These are phyloP conservation scores for Solanum aculeatissimum DNA, from an alignment of 305 asterid species.

Conservation along the genomic window DNA sequence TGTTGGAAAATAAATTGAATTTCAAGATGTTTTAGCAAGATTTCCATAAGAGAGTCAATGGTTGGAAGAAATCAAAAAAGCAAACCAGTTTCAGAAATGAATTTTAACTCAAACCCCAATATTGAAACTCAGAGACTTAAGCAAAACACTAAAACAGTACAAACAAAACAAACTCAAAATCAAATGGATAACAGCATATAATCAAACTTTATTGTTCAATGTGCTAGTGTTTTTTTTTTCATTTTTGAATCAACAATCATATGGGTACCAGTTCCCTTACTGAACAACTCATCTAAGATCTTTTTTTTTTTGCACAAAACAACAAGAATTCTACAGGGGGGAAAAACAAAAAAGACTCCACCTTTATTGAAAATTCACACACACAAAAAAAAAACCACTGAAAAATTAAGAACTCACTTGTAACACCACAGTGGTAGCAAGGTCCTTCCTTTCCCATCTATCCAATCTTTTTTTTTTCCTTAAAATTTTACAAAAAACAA, in stretches of 20 bases:
- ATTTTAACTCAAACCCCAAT: not conserved
- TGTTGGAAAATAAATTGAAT: not conserved
- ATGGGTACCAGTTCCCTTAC: conserved; percentile 10
- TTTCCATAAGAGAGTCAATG: not conserved
- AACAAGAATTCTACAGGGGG: not conserved
- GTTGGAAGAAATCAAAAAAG: not conserved
- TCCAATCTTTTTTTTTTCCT: conserved; percentile 13
- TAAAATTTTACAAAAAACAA: not conserved
- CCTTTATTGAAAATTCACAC: conserved; percentile 4
- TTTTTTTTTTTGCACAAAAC: not conserved
- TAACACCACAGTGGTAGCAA: conserved; percentile 99
- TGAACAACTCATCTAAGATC: conserved; percentile 14
- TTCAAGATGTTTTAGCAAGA: not conserved
- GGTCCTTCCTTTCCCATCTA: conserved; percentile 99
- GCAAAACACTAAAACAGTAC: not conserved
- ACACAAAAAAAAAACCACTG: not conserved
- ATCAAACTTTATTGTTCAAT: conserved; percentile 21
- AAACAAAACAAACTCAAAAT: conserved; percentile 1
- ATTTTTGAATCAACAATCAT: conserved; percentile 17
- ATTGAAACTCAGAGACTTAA: not conserved
- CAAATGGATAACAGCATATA: conserved; percentile 10
- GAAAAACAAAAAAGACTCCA: conserved; percentile 15
- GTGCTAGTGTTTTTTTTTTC: conserved; percentile 9
- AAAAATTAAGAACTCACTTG: conserved; percentile 68
- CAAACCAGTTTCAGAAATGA: not conserved